Evolutionary conservation across 352 stramenopile genomes (phyloP).

Genomic region (Globisporangium echinulatum): DNA sequence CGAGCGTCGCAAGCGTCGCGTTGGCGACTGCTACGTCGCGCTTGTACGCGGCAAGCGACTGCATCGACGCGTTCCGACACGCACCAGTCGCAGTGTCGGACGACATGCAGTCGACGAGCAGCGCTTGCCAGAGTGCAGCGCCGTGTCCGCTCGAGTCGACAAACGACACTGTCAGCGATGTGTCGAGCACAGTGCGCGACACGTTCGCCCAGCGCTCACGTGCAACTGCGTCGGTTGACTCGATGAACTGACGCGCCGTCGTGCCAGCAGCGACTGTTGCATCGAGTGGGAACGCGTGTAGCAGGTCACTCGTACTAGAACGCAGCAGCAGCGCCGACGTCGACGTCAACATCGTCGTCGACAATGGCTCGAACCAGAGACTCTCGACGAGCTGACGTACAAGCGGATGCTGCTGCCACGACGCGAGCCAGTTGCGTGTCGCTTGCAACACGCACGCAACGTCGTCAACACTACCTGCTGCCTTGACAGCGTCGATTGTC

Average conservation of each 20-base stretch:
- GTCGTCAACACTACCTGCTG: constrained; percentile 4
- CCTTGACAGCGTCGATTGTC: neutral
- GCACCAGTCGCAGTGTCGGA: constrained; percentile 18
- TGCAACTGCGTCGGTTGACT: too few species aligned
- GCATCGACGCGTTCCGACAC: constrained; percentile 12
- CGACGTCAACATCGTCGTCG: constrained; percentile 5
- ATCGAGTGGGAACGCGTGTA: constrained; percentile 21
- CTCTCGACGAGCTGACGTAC: constrained; percentile 44
- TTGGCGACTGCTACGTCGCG: constrained; percentile 1
- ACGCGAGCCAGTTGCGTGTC: constrained; percentile 42
- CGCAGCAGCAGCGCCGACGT: constrained; percentile 1
- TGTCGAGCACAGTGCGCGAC: constrained; percentile 22
- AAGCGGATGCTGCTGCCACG: constrained; percentile 41
- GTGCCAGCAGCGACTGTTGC: too few species aligned
- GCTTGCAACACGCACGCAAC: constrained; percentile 34
- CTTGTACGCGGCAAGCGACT: neutral
- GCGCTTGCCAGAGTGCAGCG: constrained; percentile 29
- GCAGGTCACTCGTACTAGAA: constrained; percentile 10
- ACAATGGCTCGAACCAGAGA: constrained; percentile 27
- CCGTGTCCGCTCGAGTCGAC: constrained; percentile 22
- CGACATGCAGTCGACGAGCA: constrained; percentile 32
- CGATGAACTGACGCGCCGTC: too few species aligned
- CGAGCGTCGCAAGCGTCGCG: neutral
- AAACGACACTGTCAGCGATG: constrained; percentile 22
- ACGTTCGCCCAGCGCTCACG: constrained; percentile 8